phyloP scores from a whole-genome alignment of 1,139 yeast species.

The Yamadazyma songkhlaensis region DNA sequence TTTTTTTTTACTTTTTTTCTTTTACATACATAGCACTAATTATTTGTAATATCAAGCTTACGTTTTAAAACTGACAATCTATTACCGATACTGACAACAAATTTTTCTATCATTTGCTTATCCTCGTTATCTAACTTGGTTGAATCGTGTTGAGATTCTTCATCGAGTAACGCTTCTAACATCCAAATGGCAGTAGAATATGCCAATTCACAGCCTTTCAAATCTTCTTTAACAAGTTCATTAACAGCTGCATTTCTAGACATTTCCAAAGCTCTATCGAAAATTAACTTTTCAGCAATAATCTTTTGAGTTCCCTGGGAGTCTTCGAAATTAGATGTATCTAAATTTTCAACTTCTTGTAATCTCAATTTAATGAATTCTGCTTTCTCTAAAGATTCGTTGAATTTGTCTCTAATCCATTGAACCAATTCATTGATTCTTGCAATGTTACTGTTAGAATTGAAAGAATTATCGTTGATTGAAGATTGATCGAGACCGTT shows the following conservation, averaged over 20 bases:
- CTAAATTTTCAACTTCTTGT: conserved; percentile 38
- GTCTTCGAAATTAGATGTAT: not conserved
- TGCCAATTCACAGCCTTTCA: conserved; percentile 78
- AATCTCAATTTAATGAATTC: conserved; percentile 64
- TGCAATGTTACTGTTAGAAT: conserved; percentile 12
- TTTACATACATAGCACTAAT: conserved; percentile 1
- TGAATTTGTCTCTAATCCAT: conserved; percentile 87
- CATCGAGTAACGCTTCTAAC: conserved; percentile 80
- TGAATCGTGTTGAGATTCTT: conserved; percentile 31
- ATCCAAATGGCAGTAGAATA: conserved; percentile 95
- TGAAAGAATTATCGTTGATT: not conserved
- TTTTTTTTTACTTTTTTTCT: conserved; percentile 7
- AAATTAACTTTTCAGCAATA: conserved; percentile 79
- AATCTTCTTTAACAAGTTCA: conserved; percentile 75
- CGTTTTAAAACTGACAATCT: conserved; percentile 59
- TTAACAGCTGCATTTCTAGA: conserved; percentile 87
- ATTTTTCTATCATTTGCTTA: conserved; percentile 69
- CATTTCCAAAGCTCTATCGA: conserved; percentile 91
- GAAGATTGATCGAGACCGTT: conserved; percentile 4
- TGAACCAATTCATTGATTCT: conserved; percentile 81
- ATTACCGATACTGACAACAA: conserved; percentile 70
- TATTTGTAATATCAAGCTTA: conserved; percentile 18
- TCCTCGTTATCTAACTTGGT: conserved; percentile 65
- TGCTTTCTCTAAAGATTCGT: conserved; percentile 85
- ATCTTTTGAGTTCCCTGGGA: conserved; percentile 21